These are phyloP conservation scores for Trypanosoma brucei DNA, from an alignment of 208 protist genomes.

Conservation along the genomic window DNA sequence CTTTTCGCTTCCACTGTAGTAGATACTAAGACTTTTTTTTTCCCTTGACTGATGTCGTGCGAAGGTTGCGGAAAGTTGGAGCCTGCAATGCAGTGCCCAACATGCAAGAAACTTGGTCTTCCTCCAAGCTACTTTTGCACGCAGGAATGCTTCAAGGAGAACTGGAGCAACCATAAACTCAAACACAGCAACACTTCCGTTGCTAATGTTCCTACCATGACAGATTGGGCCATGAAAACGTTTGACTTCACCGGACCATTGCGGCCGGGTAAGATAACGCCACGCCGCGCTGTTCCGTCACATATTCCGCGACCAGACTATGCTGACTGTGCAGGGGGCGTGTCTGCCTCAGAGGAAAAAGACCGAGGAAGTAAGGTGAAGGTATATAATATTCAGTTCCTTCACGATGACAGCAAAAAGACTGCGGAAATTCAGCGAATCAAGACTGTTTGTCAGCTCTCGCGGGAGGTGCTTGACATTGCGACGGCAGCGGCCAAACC, in stretches of 20 bases:
- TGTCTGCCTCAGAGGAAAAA: constrained; percentile 68
- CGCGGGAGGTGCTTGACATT: constrained; percentile 94
- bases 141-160: constrained; percentile 86
- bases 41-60: constrained; percentile 47
- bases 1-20: no score
- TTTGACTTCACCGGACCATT: constrained; percentile 85
- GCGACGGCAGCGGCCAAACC: constrained; percentile 82
- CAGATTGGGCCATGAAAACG: constrained; percentile 41
- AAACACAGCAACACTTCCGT: constrained; percentile 73
- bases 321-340: constrained; percentile 77
- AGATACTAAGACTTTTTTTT: no score
- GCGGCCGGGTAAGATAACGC: constrained; percentile 81
- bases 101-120: constrained; percentile 86
- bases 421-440: constrained; percentile 81
- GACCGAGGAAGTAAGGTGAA: constrained; percentile 60
- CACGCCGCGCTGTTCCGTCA: constrained; percentile 68
- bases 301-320: constrained; percentile 81
- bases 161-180: constrained; percentile 81
- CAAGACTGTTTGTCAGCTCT: constrained; percentile 82
- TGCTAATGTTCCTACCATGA: constrained; percentile 88
- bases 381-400: constrained; percentile 71
- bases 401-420: constrained; percentile 73
- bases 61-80: constrained; percentile 75
- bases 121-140: constrained; percentile 88
- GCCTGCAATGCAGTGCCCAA: constrained; percentile 85